These are phyloP conservation scores for Lecanicillium sp. DNA, from an alignment of 2,329 filamentous ascomycete species.

Conservation along the genomic window DNA sequence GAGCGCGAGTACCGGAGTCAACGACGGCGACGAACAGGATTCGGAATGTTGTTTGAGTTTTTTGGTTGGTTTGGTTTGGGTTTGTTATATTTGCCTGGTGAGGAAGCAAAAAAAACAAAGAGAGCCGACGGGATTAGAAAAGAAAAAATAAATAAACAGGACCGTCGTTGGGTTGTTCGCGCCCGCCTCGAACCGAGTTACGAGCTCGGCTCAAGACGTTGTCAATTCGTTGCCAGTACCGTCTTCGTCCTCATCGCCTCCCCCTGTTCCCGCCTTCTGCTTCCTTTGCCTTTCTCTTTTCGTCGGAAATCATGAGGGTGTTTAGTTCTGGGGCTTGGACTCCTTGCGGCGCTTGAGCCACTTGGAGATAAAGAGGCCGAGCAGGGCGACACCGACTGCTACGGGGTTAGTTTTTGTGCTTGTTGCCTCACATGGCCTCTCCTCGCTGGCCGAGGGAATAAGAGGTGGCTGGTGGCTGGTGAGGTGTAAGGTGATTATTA, in stretches of 20 bases:
- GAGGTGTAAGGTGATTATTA: too few species aligned
- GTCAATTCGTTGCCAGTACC: constrained; percentile 2
- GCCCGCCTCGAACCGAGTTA: too few species aligned
- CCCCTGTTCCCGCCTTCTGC: constrained; percentile 1
- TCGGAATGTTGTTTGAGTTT: neutral
- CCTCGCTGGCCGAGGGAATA: too few species aligned
- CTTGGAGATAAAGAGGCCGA: constrained; percentile 28
- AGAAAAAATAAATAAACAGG: too few species aligned
- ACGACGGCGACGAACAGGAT: too few species aligned
- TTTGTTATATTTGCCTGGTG: too few species aligned
- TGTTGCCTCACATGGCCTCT: too few species aligned
- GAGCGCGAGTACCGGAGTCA: too few species aligned
- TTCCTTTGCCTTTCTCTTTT: neutral
- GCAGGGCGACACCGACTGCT: constrained; percentile 28
- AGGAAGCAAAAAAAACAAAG: too few species aligned
- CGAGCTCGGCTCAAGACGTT: neutral
- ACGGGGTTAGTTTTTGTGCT: neutral
- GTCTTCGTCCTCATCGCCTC: neutral
- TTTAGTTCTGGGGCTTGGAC: constrained; percentile 25
- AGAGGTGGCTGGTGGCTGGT: too few species aligned
- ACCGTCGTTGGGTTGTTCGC: too few species aligned
- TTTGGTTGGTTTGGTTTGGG: neutral
- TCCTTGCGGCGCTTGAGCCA: constrained; percentile 27
- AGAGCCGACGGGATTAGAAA: too few species aligned
- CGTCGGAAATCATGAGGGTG: neutral